Percentiles rank a stretch among this genome's conserved stretches.
Conservation (phyloP, 2,329 filamentous ascomycete species). For the Sphaceloma murrayae region DNA sequence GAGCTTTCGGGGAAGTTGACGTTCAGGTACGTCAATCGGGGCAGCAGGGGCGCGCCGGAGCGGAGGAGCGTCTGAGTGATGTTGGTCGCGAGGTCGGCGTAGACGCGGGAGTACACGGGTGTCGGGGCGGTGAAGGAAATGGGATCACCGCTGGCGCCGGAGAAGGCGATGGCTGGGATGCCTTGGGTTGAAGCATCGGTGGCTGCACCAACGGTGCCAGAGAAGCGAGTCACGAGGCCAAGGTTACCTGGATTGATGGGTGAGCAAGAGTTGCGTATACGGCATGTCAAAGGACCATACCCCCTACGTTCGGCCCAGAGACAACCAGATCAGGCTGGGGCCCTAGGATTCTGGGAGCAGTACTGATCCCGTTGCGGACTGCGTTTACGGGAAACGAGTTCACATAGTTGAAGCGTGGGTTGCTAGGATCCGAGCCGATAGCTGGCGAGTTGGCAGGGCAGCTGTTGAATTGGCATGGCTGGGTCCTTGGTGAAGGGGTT, state of each 20-base stretch:
- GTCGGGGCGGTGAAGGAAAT: constrained; percentile 45
- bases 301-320: constrained; percentile 52
- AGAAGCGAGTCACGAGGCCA: constrained; percentile 47
- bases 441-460: constrained; percentile 50
- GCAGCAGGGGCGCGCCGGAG: constrained; percentile 54
- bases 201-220: constrained; percentile 59
- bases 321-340: constrained; percentile 52
- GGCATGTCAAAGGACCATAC: neutral
- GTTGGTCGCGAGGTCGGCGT: constrained; percentile 52
- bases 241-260: constrained; percentile 42
- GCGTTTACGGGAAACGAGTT: constrained; percentile 60
- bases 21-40: constrained; percentile 52
- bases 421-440: constrained; percentile 47
- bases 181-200: constrained; percentile 47
- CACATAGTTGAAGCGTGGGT: constrained; percentile 58
- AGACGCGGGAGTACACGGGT: constrained; percentile 48
- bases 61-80: constrained; percentile 48
- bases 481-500: constrained; percentile 39
- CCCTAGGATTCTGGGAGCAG: constrained; percentile 42
- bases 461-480: constrained; percentile 51
- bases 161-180: constrained; percentile 61
- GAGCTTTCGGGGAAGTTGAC: constrained; percentile 56
- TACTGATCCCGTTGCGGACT: constrained; percentile 53
- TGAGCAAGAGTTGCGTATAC: neutral
- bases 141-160: constrained; percentile 42